Conservation (phyloP, 257 asterid genomes). For the Solanum lycopersicoides region DNA sequence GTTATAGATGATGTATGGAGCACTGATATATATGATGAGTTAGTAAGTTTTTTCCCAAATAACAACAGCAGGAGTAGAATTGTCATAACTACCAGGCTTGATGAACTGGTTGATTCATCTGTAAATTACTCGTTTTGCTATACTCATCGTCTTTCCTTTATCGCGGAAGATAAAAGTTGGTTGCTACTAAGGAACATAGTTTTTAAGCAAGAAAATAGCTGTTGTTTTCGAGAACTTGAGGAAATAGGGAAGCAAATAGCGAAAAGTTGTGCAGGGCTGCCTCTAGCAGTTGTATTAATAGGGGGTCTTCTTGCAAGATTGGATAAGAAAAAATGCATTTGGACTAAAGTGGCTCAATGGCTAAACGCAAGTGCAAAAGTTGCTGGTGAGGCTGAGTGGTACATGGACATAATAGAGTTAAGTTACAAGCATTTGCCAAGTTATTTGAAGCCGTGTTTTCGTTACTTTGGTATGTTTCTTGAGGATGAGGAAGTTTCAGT, state of each 20-base stretch:
- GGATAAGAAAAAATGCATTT: neutral
- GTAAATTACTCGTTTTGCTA: neutral
- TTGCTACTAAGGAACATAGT: neutral
- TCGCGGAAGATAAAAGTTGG: neutral
- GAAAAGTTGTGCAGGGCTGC: neutral
- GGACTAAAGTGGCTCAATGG: neutral
- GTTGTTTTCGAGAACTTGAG: neutral
- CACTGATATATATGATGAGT: neutral
- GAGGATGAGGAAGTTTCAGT: neutral
- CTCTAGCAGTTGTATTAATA: neutral
- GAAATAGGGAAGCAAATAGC: constrained; percentile 1
- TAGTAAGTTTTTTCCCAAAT: neutral
- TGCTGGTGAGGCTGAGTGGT: neutral
- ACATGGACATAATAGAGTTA: neutral
- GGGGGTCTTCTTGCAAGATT: neutral
- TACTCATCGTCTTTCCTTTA: neutral
- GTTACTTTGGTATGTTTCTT: constrained; percentile 3
- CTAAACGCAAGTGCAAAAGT: neutral
- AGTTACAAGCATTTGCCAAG: constrained; percentile 4
- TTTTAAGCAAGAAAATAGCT: neutral
- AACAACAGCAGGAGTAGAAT: constrained; percentile 2
- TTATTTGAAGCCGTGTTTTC: constrained; percentile 1
- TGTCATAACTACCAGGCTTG: neutral
- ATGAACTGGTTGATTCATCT: neutral
- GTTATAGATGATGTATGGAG: constrained; percentile 15